These are phyloP conservation scores for Mortierella alpina DNA, from an alignment of 192 early-diverging fungal species.

Conservation along the genomic window DNA sequence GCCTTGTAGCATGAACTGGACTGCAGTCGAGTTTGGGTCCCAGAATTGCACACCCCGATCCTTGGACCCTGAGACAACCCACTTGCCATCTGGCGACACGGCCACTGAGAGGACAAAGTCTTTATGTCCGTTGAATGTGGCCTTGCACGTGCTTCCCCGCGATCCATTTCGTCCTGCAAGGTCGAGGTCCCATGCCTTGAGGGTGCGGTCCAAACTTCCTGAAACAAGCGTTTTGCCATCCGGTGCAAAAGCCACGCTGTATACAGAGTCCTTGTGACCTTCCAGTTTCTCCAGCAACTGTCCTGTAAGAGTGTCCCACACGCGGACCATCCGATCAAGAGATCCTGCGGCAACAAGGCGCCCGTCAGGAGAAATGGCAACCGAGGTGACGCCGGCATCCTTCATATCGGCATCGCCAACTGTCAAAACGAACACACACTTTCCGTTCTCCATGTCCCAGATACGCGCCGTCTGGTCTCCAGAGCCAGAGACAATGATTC, in stretches of 20 bases:
- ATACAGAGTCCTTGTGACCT: conserved; percentile 96
- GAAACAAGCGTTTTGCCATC: conserved; percentile 93
- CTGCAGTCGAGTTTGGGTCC: conserved; percentile 81
- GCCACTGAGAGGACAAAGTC: conserved; percentile 98
- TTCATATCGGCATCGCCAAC: conserved; percentile 85
- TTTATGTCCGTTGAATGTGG: conserved; percentile 65
- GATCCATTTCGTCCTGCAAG: conserved; percentile 37
- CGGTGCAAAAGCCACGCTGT: conserved; percentile 93
- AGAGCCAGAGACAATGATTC: conserved; percentile 88
- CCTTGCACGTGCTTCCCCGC: conserved; percentile 54
- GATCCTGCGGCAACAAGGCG: conserved; percentile 89
- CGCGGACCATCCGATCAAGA: conserved; percentile 90
- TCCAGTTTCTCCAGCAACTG: conserved; percentile 89
- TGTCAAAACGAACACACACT: conserved; percentile 73
- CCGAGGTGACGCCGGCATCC: conserved; percentile 95
- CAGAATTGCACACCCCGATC: conserved; percentile 95
- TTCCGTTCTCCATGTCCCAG: conserved; percentile 86
- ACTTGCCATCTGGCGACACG: conserved; percentile 83
- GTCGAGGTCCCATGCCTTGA: conserved; percentile 92
- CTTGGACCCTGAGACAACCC: conserved; percentile 93
- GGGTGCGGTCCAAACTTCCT: conserved; percentile 90
- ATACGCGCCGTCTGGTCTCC: conserved; percentile 87
- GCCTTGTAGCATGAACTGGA: conserved; percentile 89
- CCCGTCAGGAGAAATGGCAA: conserved; percentile 92
- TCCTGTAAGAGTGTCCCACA: conserved; percentile 90